Base-by-base conservation (phyloP, 164 flowering plant genomes). In the Chimonanthus praecox region DNA sequence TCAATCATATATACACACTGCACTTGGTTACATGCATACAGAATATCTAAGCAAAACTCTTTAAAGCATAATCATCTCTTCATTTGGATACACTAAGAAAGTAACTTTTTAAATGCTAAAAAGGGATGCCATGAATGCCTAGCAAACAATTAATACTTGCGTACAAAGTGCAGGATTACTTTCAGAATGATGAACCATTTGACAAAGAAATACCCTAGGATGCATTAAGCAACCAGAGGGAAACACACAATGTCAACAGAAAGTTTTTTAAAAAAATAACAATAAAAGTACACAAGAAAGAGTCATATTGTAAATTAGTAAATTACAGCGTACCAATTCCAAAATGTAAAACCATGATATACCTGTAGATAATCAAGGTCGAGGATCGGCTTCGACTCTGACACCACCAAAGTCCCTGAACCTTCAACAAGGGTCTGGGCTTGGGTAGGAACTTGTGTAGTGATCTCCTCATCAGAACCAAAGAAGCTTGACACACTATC, bases 331-430 rank as follows among this genome's bases (percentile, higher is more conserved):
- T 54, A 54, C 16, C 11, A 54, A n/a, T 54, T 49, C 7, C 51
- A 49, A 49, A 33, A 11, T 66, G 47, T 10, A 45, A 66, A 16
- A 76, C 62, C 3, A 43, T 11, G 65, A 18, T 71, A 69, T 16
- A 91, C 99, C 98, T 95, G 99, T 48, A 95, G 79, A 78, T 95
- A 95, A 77, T 95, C 99, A 4, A 92, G 91, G 80, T 95, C 99
- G 63, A 89, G 85, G 46, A 77, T 72, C 47, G 97, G 90, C 76
- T 84, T 90, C 74, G 77, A 83, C 76, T 95, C 96, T 54, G 96
- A 79, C 3, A 88, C 89, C 75, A 85, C 58, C 73, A 85, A 82
- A 47, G 85, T 62, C 50, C 87, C 89, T 33, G 98, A 82, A 9
- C 97, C 97, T 84, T 90, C 92, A 58, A 86, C 92, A 68, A 90